A percentile compares a stretch with the other conserved stretches of the same genome.
Evolutionary conservation across 208 protist genomes (phyloP).

Genomic region (Sergeia podlipaevii): DNA sequence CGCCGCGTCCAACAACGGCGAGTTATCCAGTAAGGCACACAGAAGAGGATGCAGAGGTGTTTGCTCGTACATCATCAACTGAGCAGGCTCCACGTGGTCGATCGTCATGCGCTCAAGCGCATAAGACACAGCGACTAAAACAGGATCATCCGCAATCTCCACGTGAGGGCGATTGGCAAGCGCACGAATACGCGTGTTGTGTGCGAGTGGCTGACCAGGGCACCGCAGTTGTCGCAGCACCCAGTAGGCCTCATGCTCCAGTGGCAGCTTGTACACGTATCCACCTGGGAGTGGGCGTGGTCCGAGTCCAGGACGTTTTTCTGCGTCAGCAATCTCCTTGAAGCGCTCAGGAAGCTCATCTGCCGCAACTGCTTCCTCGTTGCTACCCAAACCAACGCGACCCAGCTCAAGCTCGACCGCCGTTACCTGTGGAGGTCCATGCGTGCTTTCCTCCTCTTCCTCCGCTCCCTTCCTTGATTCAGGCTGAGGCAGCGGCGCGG

Average conservation of each 20-base stretch:
- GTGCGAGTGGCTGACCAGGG: constrained; percentile 69
- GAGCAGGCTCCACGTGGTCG: constrained; percentile 65
- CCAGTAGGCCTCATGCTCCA: constrained; percentile 78
- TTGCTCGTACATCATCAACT: constrained; percentile 85
- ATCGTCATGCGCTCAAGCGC: constrained; percentile 71
- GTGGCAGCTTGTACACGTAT: constrained; percentile 46
- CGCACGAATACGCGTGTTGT: constrained; percentile 72
- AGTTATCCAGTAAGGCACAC: constrained; percentile 54
- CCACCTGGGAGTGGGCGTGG: constrained; percentile 38
- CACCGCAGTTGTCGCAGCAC: constrained; percentile 69
- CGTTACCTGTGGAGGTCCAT: neutral
- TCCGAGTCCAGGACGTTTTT: constrained; percentile 34
- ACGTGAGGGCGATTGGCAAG: constrained; percentile 34
- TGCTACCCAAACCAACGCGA: constrained; percentile 51
- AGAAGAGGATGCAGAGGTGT: constrained; percentile 71
- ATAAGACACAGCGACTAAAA: constrained; percentile 62
- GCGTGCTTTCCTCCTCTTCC: neutral
- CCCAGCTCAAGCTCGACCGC: constrained; percentile 71
- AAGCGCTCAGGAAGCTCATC: constrained; percentile 67
- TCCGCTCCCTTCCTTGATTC: constrained; percentile 16
- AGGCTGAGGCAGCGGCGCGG: neutral
- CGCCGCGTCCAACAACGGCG: constrained; percentile 42
- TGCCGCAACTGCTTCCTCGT: constrained; percentile 28
- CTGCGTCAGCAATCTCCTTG: constrained; percentile 28
- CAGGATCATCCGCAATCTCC: constrained; percentile 62